Evolutionary conservation across 768 basidiomycete species (phyloP), one percentile per base, ranked within the genome.

Genomic region (Mycena albidolilacea): DNA sequence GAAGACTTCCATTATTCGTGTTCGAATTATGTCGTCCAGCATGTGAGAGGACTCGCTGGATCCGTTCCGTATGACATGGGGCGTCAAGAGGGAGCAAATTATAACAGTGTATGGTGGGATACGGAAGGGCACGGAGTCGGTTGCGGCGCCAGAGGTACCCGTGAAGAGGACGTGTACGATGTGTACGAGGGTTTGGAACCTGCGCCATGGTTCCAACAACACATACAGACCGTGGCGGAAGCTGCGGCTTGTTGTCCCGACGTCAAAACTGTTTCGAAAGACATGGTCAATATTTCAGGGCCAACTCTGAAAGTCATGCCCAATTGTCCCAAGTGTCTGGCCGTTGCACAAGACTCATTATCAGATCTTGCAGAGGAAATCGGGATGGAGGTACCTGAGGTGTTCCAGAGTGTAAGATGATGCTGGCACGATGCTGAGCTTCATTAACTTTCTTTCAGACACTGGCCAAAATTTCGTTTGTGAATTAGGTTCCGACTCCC

Each of bases 141-240:
- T 7, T 69, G 68, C 41, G 68, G 68, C 11, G 8, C 23, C 23
- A 6, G 3, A 23, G 7, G 30, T 3, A 21, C 0, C 41, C 21
- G 11, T 14, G 37, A 50, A 0, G 23, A 19, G 10, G 37, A 11
- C 9, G 37, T 1, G 12, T 15, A 35, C 5, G 21, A 17, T 7
- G 9, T 21, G 19, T 4, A 30, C 30, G 30, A 30, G 0, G 3
- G 2, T 30, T 3, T 30, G 30, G 3, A 30, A 30, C 68, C 60
- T 0, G 41, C 68, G 19, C 58, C 48, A 12, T 70, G 69, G 69
- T 64, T 64, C 41, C 37, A n/a, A 21, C 54, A 57, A 8, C 69
- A 70, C 21, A 62, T 70, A 2, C 5, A 7, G 15, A 10, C 39
- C 19, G 48, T 69, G 10, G 11, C 5, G 35, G 57, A 37, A 2